A percentile compares a stretch with the other conserved stretches of the same genome.
phyloP scores from a whole-genome alignment of 2,329 filamentous ascomycete species.

The Pestalotiopsis sp. region DNA sequence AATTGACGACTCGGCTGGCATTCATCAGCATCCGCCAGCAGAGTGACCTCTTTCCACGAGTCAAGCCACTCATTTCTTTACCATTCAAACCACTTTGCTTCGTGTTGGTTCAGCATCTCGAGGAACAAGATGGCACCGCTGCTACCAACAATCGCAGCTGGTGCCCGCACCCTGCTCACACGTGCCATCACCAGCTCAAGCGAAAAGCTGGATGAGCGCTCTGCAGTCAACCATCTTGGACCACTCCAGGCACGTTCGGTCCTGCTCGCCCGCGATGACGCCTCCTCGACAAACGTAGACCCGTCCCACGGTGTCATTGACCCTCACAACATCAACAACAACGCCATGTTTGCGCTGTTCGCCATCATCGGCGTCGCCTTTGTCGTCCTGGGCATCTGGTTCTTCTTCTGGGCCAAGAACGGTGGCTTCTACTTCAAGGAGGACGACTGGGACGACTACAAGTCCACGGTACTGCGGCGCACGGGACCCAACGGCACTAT shows the following conservation, averaged over 20 bases:
- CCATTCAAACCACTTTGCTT: not conserved
- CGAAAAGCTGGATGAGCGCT: slow-evolving; percentile 7
- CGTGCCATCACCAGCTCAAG: slow-evolving; percentile 20
- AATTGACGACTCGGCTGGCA: slow-evolving; percentile 3
- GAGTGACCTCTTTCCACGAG: not conserved
- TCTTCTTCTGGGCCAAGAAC: slow-evolving; percentile 98
- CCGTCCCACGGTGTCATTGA: slow-evolving; percentile 52
- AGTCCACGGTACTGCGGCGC: slow-evolving; percentile 86
- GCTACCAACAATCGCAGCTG: slow-evolving; percentile 30
- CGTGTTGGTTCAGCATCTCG: not conserved
- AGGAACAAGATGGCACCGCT: slow-evolving; percentile 31
- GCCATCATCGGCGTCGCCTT: slow-evolving; percentile 80
- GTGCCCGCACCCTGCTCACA: slow-evolving; percentile 30
- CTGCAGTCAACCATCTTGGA: slow-evolving; percentile 28
- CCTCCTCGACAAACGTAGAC: slow-evolving; percentile 34
- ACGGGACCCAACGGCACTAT: slow-evolving; percentile 89
- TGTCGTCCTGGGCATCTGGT: slow-evolving; percentile 82
- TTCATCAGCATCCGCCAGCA: not conserved
- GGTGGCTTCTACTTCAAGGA: slow-evolving; percentile 88
- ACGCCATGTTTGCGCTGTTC: slow-evolving; percentile 81
- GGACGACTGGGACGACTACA: slow-evolving; percentile 97
- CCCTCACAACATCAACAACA: slow-evolving; percentile 63
- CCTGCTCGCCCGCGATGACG: slow-evolving; percentile 44
- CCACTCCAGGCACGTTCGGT: slow-evolving; percentile 46
- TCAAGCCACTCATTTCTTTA: not conserved